Evolutionary conservation across 306 rosid species (phyloP).

Genomic region (Lathyrus aphaca): DNA sequence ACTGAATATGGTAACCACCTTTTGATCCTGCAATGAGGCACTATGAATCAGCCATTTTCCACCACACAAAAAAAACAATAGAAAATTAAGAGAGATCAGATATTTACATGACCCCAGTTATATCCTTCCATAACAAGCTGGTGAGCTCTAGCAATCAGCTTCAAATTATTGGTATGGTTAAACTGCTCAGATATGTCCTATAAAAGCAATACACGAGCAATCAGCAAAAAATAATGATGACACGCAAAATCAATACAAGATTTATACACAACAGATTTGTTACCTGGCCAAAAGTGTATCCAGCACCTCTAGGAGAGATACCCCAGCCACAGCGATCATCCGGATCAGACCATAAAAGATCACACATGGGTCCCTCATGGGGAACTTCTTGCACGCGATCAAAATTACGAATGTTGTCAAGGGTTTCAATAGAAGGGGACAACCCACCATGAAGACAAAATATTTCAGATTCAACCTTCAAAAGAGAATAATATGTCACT

Average conservation of each 20-base stretch:
- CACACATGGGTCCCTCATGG: constrained; percentile 97
- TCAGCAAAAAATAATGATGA: background rate
- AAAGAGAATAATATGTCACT: constrained; percentile 20
- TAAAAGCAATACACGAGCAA: constrained; percentile 22
- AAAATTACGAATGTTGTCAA: constrained; percentile 83
- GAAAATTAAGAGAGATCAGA: constrained; percentile 3
- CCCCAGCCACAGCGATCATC: constrained; percentile 99
- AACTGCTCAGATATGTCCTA: constrained; percentile 97
- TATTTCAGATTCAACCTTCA: constrained; percentile 92
- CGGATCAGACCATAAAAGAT: constrained; percentile 95
- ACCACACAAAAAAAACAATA: constrained; percentile 14
- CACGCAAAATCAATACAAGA: background rate
- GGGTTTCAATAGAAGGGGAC: constrained; percentile 95
- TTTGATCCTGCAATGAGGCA: constrained; percentile 70
- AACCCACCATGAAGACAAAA: constrained; percentile 94
- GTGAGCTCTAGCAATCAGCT: constrained; percentile 96
- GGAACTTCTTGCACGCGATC: constrained; percentile 99
- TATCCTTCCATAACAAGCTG: constrained; percentile 99
- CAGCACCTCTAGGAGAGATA: constrained; percentile 95
- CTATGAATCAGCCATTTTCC: constrained; percentile 21
- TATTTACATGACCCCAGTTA: constrained; percentile 89
- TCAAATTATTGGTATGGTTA: constrained; percentile 87
- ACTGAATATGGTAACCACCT: constrained; percentile 92
- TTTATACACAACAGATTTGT: constrained; percentile 5
- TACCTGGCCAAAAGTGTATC: constrained; percentile 97